Base-by-base conservation (phyloP, 345 rosid species). In the Eucalyptus shirleyi region DNA sequence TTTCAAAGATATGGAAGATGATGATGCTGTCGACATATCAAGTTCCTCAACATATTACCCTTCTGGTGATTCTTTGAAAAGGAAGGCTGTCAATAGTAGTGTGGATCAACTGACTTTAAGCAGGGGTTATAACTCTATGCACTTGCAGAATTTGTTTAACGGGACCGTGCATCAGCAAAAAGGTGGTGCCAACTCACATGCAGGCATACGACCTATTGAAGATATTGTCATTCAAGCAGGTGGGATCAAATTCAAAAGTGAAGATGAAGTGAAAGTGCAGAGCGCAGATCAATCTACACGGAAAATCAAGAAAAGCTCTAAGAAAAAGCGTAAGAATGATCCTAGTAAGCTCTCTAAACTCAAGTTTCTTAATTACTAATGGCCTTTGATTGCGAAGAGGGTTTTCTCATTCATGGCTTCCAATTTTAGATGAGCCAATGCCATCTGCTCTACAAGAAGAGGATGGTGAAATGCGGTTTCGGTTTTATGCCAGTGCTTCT, bases 1-100 rank as follows among this genome's bases (percentile, higher is more conserved):
- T 55, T 91, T 89, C 56, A 92, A 87, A 56, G 91, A 91, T 50
- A 87, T 89, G 90, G 92, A 91, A 88, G 92, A 90, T 50, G 92
- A 90, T 65, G 91, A 89, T 42, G 87, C 90, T 50, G 59, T 67
- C 59, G 94, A 90, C 30, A 88, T 88, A 45, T 86, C 86, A 26
- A 87, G 88, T 81, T 59, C 87, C 49, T 45, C 83, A 69, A 53
- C 87, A 34, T 50, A 83, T 34, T 67, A 69, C 14, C 86, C 88
- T 19, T 28, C 51, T 87, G 86, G 62, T 8, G 83, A 47, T 47
- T 80, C 59, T 32, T 60, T 89, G 89, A 93, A 92, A 86, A 89
- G 88, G 37, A 88, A 89, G 90, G 88, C 80, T 51, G 65, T 77
- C 49, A 85, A 65, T 87, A 90, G 47, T 59, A 86, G 88, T 47